phyloP scores from a whole-genome alignment of 805 yeast genomes.

The Saturnispora halmiae region DNA sequence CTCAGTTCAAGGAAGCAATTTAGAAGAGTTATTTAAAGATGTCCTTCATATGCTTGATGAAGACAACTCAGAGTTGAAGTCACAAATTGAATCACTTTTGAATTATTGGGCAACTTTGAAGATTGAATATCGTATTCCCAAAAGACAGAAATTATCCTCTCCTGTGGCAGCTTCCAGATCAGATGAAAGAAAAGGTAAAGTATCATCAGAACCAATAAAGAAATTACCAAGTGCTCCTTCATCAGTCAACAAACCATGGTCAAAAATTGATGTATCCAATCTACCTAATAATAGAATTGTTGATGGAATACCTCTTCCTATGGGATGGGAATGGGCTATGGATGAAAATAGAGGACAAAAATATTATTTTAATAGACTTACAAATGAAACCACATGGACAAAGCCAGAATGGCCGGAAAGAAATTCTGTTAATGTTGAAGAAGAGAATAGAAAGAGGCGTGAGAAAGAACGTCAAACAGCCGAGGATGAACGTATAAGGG shows the following conservation, averaged over 20 bases:
- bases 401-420: constrained; percentile 32
- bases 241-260: constrained; percentile 15
- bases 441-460: constrained; percentile 10
- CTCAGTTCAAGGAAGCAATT: constrained; percentile 63
- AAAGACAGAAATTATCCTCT: constrained; percentile 29
- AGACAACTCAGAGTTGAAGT: constrained; percentile 22
- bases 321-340: constrained; percentile 57
- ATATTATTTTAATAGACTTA: constrained; percentile 48
- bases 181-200: constrained; percentile 21
- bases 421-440: constrained; percentile 2
- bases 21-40: constrained; percentile 52
- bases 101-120: constrained; percentile 65
- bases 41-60: constrained; percentile 26
- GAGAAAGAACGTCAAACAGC: constrained; percentile 12
- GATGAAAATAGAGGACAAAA: constrained; percentile 36
- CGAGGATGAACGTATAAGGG: constrained; percentile 23
- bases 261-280: constrained; percentile 11
- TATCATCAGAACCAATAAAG: not conserved
- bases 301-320: constrained; percentile 38
- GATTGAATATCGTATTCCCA: constrained; percentile 81
- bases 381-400: constrained; percentile 50
- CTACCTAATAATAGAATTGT: constrained; percentile 17
- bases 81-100: constrained; percentile 38
- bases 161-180: constrained; percentile 3
- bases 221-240: constrained; percentile 13